Evolutionary conservation across 495 filamentous ascomycete genomes (phyloP).

Genomic region (Hyaloscypha hepaticicola): DNA sequence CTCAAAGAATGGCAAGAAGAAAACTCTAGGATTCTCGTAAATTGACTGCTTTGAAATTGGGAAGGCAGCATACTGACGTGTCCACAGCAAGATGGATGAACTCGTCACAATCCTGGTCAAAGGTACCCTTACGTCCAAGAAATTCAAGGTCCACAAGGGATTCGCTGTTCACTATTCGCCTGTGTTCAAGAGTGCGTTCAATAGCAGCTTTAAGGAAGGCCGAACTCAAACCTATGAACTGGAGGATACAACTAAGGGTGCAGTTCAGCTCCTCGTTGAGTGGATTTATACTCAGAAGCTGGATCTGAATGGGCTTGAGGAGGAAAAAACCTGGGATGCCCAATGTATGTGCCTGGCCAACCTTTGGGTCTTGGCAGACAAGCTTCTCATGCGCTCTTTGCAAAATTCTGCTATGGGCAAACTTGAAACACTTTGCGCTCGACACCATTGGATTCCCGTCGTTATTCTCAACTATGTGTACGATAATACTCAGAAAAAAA

Average conservation of each 20-base stretch:
- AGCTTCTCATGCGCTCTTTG: conserved; percentile 8
- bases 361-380: conserved; percentile 17
- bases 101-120: no score
- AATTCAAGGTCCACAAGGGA: conserved; percentile 5
- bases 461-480: neutral
- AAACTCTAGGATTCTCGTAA: no score
- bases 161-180: conserved; percentile 3
- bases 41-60: no score
- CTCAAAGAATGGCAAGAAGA: no score
- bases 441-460: neutral
- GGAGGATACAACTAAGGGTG: neutral
- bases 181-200: conserved; percentile 9
- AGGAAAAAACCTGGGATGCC: neutral
- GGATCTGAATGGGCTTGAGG: neutral
- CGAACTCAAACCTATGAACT: conserved; percentile 11
- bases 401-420: conserved; percentile 14
- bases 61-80: no score
- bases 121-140: no score
- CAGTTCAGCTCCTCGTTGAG: neutral
- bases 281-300: conserved; percentile 13
- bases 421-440: neutral
- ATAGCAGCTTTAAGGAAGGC: conserved; percentile 9
- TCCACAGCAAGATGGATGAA: no score
- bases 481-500: neutral
- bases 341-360: neutral